Evolutionary conservation across 139 green algal genomes (phyloP).

Genomic region (Gonium pectorale): DNA sequence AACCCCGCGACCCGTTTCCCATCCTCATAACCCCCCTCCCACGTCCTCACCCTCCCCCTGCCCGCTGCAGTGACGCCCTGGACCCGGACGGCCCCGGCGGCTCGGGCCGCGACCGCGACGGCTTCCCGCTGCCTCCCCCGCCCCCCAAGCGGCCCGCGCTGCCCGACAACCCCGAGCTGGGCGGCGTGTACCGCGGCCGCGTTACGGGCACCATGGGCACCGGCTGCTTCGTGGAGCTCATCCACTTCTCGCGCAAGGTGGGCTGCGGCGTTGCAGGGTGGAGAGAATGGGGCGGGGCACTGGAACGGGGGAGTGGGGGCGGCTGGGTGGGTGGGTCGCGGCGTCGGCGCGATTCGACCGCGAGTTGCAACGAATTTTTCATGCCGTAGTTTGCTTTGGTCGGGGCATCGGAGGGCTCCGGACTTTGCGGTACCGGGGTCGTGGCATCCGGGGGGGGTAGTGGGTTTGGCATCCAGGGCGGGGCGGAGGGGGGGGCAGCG

Average conservation of each 20-base stretch:
- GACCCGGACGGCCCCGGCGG: no score
- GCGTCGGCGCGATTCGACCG: background rate
- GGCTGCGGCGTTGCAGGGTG: background rate
- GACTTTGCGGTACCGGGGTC: no score
- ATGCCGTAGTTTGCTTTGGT: no score
- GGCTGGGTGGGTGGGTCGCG: background rate
- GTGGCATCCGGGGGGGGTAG: no score
- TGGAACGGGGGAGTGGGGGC: background rate
- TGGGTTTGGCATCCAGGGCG: no score
- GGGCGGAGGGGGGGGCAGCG: background rate
- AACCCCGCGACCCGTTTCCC: no score
- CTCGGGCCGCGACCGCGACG: conserved; percentile 17
- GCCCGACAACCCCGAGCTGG: conserved; percentile 77
- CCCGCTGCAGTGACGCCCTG: no score
- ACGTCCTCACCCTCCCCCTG: background rate
- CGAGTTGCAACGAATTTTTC: no score
- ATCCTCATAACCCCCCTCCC: no score
- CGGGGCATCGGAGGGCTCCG: no score
- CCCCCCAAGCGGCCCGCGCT: conserved; percentile 47
- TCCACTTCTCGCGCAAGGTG: conserved; percentile 70
- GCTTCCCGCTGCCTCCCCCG: conserved; percentile 43
- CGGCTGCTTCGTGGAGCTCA: conserved; percentile 96
- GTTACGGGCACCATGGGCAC: conserved; percentile 94
- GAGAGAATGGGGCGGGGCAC: background rate
- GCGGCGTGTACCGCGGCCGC: conserved; percentile 79